phyloP scores from a whole-genome alignment of 129 eudicot genomes.

The Pulicaria dysenterica region DNA sequence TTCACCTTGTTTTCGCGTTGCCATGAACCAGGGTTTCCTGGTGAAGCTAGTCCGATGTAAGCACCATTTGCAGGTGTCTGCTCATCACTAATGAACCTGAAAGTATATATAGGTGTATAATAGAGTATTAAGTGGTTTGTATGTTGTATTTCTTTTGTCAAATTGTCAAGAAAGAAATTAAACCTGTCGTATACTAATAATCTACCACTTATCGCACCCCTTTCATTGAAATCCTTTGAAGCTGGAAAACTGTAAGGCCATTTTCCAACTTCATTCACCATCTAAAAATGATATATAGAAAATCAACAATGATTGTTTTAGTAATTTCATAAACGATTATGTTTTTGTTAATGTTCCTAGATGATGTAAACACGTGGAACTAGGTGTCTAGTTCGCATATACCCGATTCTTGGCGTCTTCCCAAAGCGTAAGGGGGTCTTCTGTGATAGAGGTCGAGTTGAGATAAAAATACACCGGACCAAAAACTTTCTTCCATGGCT shows the following conservation, averaged over 20 bases:
- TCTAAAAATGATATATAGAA: slow-evolving; percentile 23
- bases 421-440: slow-evolving; percentile 61
- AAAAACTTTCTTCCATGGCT: slow-evolving; percentile 83
- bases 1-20: slow-evolving; percentile 78
- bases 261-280: slow-evolving; percentile 43
- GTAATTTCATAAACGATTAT: neutral
- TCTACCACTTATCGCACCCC: slow-evolving; percentile 49
- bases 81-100: slow-evolving; percentile 46
- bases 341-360: neutral
- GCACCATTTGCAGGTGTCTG: slow-evolving; percentile 50
- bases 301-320: neutral
- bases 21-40: slow-evolving; percentile 80
- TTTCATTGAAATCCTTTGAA: slow-evolving; percentile 48
- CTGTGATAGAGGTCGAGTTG: slow-evolving; percentile 38
- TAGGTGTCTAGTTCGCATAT: neutral
- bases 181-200: slow-evolving; percentile 51
- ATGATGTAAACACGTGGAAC: neutral
- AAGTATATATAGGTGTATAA: slow-evolving; percentile 7
- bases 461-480: slow-evolving; percentile 81
- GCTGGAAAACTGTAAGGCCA: slow-evolving; percentile 62
- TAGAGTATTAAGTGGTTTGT: neutral
- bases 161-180: neutral
- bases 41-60: slow-evolving; percentile 70
- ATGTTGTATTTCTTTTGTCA: no score
- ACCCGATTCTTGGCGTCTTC: slow-evolving; percentile 67